Evolutionary conservation across 2,329 filamentous ascomycete species (phyloP).

Genomic region (Alternaria sp.): DNA sequence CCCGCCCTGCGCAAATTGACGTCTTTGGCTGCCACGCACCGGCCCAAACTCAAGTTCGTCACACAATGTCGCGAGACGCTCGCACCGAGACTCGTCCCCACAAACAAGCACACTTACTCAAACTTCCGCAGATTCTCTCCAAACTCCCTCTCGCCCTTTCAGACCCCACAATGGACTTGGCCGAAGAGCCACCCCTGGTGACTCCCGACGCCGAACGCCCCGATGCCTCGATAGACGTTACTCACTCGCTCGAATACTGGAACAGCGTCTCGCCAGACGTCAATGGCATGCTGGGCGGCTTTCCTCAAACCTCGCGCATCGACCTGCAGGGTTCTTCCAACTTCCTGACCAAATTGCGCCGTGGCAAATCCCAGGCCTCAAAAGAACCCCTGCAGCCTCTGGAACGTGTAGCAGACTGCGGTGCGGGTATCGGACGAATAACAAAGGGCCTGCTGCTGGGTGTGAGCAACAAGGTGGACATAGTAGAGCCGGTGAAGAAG

Average conservation of each 20-base stretch:
- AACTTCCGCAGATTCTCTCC: slow-evolving; percentile 8
- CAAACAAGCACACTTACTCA: slow-evolving; percentile 3
- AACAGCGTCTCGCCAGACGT: slow-evolving; percentile 61
- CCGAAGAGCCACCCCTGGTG: slow-evolving; percentile 31
- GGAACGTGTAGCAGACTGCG: slow-evolving; percentile 64
- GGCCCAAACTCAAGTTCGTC: neutral
- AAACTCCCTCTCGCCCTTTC: neutral
- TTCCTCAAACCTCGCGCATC: slow-evolving; percentile 70
- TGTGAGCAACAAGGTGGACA: slow-evolving; percentile 75
- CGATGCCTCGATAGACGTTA: slow-evolving; percentile 57
- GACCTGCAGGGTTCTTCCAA: slow-evolving; percentile 75
- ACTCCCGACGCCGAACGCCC: slow-evolving; percentile 32
- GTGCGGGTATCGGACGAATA: slow-evolving; percentile 80
- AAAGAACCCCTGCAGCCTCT: slow-evolving; percentile 42
- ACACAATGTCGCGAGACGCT: neutral
- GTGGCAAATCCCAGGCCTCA: slow-evolving; percentile 34
- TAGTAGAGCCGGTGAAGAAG: slow-evolving; percentile 84
- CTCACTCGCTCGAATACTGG: slow-evolving; percentile 61
- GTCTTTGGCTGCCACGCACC: neutral
- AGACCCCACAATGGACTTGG: slow-evolving; percentile 37
- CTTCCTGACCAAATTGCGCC: slow-evolving; percentile 71
- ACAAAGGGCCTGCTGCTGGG: slow-evolving; percentile 78
- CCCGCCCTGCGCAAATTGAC: neutral
- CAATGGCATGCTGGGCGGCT: slow-evolving; percentile 83
- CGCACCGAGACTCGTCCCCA: neutral